Conservation (phyloP, 176 grass and related monocot species). For the Oryza meridionalis region DNA sequence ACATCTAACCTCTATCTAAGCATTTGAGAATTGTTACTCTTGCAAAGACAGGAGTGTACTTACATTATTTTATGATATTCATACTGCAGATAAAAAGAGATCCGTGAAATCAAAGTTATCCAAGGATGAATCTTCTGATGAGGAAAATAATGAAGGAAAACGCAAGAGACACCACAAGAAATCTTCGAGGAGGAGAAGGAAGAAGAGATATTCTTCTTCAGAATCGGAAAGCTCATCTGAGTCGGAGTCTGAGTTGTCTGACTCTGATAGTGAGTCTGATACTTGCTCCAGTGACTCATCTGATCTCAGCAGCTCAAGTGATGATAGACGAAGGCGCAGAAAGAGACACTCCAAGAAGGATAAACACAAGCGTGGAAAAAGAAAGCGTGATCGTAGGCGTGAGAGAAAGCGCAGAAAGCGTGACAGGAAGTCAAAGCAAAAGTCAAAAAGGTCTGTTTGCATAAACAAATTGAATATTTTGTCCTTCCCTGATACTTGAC, state of each 20-base stretch:
- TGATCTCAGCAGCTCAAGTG: slow-evolving; percentile 91
- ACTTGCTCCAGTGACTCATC: slow-evolving; percentile 69
- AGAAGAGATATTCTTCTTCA: slow-evolving; percentile 78
- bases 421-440: slow-evolving; percentile 82
- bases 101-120: slow-evolving; percentile 62
- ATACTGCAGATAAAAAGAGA: slow-evolving; percentile 67
- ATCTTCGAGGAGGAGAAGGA: slow-evolving; percentile 81
- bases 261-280: slow-evolving; percentile 81
- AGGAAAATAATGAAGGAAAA: slow-evolving; percentile 66
- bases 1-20: background rate
- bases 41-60: background rate
- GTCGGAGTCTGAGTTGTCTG: slow-evolving; percentile 66
- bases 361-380: slow-evolving; percentile 72
- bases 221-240: slow-evolving; percentile 88
- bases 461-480: slow-evolving; percentile 25
- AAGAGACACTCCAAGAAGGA: slow-evolving; percentile 72
- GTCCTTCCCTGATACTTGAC: slow-evolving; percentile 18
- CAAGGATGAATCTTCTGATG: slow-evolving; percentile 54
- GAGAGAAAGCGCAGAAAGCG: slow-evolving; percentile 78
- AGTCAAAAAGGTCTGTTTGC: slow-evolving; percentile 58
- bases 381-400: slow-evolving; percentile 71
- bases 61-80: slow-evolving; percentile 27
- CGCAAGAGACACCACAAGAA: slow-evolving; percentile 61
- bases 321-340: slow-evolving; percentile 65
- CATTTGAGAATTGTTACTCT: slow-evolving; percentile 22